Evolutionary conservation across 345 rosid species (phyloP), one percentile per base, ranked within the genome.

Genomic region (Syzygium aromaticum): DNA sequence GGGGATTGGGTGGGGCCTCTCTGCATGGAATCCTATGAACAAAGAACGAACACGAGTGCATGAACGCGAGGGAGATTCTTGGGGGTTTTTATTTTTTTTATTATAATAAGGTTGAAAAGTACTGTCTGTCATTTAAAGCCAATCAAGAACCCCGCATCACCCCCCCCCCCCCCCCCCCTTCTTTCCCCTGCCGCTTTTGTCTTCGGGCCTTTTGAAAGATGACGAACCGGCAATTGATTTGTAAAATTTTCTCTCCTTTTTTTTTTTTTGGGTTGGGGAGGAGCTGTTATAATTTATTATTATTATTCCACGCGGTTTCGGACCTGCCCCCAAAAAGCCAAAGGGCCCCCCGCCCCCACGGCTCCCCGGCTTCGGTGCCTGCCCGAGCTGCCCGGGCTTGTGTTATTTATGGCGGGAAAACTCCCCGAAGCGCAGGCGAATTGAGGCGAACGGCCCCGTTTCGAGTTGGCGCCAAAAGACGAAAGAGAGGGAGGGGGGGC

Each of bases 301-400:
- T 43, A 30, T 57, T 43, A 28, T 16, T 61, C 53, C 64, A 86
- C 87, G 87, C 87, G 87, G 87, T 86, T 86, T 86, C 61, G 17
- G 52, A 43, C 52, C 84, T 54, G 61, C 59, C 43, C 56, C 59
- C 23, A 3, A 33, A 38, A 85, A 25, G 77, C 53, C 77, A 8
- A 27, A 25, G 86, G 78, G 77, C 13, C 63, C 28, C 64, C 86
- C 46, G 77, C 54, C 49, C 80, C 80, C 80, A 73, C 80, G 7
- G 80, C 80, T 38, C 80, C 78, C 80, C 23, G 0, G 8, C 46
- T 33, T 33, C 78, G 46, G 57, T 57, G 27, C 33, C 88, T 87
- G 88, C 88, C 88, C 86, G 88, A 3, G 2, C 78, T 87, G 88
- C 88, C 86, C 86, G 86, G 22, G 46, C 46, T 43, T 43, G 46